These are phyloP conservation scores for Yamadazyma insecticola DNA, from an alignment of 805 yeast species.

Conservation along the genomic window DNA sequence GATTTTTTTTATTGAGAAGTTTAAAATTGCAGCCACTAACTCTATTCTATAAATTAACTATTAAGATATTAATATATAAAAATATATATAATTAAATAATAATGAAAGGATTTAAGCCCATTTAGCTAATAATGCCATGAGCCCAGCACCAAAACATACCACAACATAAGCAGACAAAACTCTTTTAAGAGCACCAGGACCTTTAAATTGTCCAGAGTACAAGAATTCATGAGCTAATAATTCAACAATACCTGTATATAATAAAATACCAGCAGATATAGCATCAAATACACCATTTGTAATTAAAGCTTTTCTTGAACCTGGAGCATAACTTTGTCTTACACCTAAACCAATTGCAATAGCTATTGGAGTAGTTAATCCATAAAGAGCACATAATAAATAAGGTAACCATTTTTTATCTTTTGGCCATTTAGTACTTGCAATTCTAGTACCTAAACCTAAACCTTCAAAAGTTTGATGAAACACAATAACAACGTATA, in stretches of 20 bases:
- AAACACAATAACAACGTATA: conserved; percentile 66
- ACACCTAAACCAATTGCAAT: conserved; percentile 78
- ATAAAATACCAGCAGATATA: conserved; percentile 70
- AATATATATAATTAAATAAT: no score
- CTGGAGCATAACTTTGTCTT: conserved; percentile 56
- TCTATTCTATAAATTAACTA: no score
- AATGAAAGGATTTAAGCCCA: conserved; percentile 60
- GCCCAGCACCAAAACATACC: conserved; percentile 64
- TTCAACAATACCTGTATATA: conserved; percentile 76
- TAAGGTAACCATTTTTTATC: conserved; percentile 49
- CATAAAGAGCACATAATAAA: conserved; percentile 47
- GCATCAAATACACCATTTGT: conserved; percentile 73
- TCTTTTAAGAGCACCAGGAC: conserved; percentile 47
- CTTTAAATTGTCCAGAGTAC: conserved; percentile 58
- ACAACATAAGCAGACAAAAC: conserved; percentile 49
- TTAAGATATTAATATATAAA: no score
- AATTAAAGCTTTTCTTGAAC: conserved; percentile 53
- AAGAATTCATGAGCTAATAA: conserved; percentile 75
- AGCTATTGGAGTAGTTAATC: conserved; percentile 67
- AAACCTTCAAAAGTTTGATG: conserved; percentile 86
- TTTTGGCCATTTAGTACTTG: conserved; percentile 33
- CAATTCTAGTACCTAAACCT: conserved; percentile 72
- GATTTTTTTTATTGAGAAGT: no score
- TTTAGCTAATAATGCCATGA: conserved; percentile 73
- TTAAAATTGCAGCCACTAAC: no score